phyloP scores from a whole-genome alignment of 73 alveolate genomes.

The Vitrella brassicaformis region DNA sequence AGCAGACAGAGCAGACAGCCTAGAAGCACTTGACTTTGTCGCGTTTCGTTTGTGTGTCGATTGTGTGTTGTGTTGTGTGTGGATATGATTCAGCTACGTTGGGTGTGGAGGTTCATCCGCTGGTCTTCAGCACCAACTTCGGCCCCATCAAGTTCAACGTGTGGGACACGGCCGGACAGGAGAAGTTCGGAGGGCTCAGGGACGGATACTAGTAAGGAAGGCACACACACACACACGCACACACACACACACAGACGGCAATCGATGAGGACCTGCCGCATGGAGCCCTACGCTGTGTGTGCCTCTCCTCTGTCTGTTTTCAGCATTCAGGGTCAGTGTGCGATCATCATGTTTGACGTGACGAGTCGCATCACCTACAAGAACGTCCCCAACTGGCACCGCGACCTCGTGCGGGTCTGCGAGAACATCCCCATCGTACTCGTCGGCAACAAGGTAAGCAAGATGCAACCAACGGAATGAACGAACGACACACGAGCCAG shows the following conservation, averaged over 20 bases:
- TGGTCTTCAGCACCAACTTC: slow-evolving; percentile 70
- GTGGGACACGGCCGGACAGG: slow-evolving; percentile 88
- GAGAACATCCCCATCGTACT: slow-evolving; percentile 80
- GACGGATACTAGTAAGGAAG: slow-evolving; percentile 26
- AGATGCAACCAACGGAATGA: not conserved
- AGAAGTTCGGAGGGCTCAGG: slow-evolving; percentile 53
- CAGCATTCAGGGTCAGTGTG: slow-evolving; percentile 70
- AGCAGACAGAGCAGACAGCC: not conserved
- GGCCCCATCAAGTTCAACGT: slow-evolving; percentile 63
- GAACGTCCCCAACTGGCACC: slow-evolving; percentile 93
- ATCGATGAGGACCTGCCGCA: too few species aligned
- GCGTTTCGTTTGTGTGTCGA: not conserved
- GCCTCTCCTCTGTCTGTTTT: not conserved
- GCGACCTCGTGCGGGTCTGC: slow-evolving; percentile 81
- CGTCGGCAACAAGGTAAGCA: slow-evolving; percentile 82
- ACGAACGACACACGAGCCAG: not conserved
- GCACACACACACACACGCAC: too few species aligned
- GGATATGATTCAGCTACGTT: slow-evolving; percentile 53
- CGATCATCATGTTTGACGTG: slow-evolving; percentile 96
- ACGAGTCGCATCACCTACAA: slow-evolving; percentile 91
- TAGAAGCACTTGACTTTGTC: not conserved
- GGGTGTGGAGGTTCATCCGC: slow-evolving; percentile 91
- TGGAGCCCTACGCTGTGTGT: not conserved
- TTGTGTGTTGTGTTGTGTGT: not conserved
- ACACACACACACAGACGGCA: too few species aligned